These are phyloP conservation scores for Hapsidospora chrysogenum DNA, from an alignment of 495 filamentous ascomycete species.

Conservation along the genomic window DNA sequence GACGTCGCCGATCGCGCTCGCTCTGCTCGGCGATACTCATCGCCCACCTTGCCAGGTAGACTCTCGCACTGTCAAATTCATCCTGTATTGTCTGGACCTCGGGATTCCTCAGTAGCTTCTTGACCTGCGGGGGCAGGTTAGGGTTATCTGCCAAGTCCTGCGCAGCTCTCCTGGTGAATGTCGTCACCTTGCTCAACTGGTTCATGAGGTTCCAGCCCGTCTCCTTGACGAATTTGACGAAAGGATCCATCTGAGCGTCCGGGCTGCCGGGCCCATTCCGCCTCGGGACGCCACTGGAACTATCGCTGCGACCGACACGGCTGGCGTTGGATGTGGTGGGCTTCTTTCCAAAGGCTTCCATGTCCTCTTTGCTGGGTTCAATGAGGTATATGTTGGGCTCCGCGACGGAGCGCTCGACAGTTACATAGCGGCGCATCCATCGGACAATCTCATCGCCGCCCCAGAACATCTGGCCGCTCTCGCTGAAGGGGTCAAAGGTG, in stretches of 20 bases:
- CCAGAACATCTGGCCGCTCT: slow-evolving; percentile 81
- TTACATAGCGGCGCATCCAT: slow-evolving; percentile 74
- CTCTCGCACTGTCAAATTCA: slow-evolving; percentile 87
- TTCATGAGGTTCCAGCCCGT: slow-evolving; percentile 92
- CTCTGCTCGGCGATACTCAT: slow-evolving; percentile 98
- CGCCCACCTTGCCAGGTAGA: slow-evolving; percentile 92
- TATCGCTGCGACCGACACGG: slow-evolving; percentile 5
- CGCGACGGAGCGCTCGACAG: slow-evolving; percentile 62
- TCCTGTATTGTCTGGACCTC: slow-evolving; percentile 92
- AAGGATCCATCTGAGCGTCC: slow-evolving; percentile 82
- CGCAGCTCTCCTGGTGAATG: slow-evolving; percentile 79
- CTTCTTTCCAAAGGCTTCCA: slow-evolving; percentile 57
- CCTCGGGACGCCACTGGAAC: slow-evolving; percentile 13
- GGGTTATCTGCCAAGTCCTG: slow-evolving; percentile 84
- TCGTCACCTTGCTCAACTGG: slow-evolving; percentile 89
- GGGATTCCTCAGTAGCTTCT: slow-evolving; percentile 72
- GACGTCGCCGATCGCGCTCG: slow-evolving; percentile 63
- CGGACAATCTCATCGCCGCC: slow-evolving; percentile 89
- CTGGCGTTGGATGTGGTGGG: slow-evolving; percentile 13
- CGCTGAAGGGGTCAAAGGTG: slow-evolving; percentile 79
- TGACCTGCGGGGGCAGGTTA: slow-evolving; percentile 70
- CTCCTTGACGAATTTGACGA: slow-evolving; percentile 89
- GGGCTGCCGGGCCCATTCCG: too few relatives aligned
- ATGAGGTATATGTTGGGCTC: slow-evolving; percentile 84
- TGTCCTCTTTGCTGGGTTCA: slow-evolving; percentile 73